Percentiles rank a stretch among this genome's conserved stretches.
Evolutionary conservation across 2,329 filamentous ascomycete genomes (phyloP).

Genomic region (Aureobasidium subglaciale): DNA sequence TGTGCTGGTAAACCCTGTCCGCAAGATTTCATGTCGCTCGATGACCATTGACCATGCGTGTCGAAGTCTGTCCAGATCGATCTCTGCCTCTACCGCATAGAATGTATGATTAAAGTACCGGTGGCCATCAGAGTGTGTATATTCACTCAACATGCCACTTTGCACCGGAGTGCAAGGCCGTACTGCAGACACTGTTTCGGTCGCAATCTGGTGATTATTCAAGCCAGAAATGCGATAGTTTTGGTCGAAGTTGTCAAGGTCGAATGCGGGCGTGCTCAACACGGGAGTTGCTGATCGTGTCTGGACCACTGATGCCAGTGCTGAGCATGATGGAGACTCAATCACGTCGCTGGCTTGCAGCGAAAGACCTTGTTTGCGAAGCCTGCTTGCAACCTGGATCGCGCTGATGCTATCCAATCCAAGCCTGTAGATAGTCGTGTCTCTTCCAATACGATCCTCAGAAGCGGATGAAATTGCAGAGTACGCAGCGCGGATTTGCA

Average conservation of each 20-base stretch:
- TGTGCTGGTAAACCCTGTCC: constrained; percentile 63
- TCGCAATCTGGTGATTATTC: constrained; percentile 25
- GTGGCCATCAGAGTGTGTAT: constrained; percentile 56
- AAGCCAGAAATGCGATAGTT: constrained; percentile 32
- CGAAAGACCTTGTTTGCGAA: constrained; percentile 53
- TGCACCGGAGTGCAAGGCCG: constrained; percentile 77
- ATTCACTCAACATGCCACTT: constrained; percentile 70
- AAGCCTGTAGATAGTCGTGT: constrained; percentile 76
- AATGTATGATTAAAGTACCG: constrained; percentile 71
- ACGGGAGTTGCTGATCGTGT: constrained; percentile 16
- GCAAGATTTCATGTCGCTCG: constrained; percentile 60
- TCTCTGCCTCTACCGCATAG: constrained; percentile 40
- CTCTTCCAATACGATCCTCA: constrained; percentile 44
- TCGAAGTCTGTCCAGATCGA: constrained; percentile 39
- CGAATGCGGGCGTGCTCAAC: constrained; percentile 26
- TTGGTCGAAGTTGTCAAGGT: constrained; percentile 48
- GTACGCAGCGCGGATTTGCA: constrained; percentile 49
- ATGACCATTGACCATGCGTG: constrained; percentile 54
- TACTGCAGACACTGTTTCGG: constrained; percentile 46
- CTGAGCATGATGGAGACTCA: constrained; percentile 38
- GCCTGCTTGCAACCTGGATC: constrained; percentile 62
- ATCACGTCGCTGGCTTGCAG: constrained; percentile 69
- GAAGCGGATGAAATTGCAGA: constrained; percentile 51
- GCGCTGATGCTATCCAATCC: constrained; percentile 88
- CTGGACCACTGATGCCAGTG: constrained; percentile 25